Evolutionary conservation across 208 protist genomes (phyloP).

Genomic region (Balamuthia mandrillaris): DNA sequence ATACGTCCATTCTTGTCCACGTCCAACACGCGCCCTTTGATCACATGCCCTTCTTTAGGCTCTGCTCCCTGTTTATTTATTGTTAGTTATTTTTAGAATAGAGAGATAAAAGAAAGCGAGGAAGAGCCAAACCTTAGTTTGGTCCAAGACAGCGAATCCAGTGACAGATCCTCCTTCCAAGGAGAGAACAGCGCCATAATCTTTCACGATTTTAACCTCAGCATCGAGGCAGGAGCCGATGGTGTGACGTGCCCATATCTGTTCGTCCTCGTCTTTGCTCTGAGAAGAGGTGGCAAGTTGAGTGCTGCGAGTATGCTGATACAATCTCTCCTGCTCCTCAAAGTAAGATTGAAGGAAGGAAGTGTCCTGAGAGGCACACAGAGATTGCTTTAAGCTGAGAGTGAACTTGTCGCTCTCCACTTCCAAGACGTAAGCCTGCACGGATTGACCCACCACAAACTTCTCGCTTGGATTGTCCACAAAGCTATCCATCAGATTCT

Average conservation of each 20-base stretch:
- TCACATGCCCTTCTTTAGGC: not conserved
- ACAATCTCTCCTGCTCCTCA: constrained; percentile 10
- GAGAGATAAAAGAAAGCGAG: no score
- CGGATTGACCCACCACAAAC: constrained; percentile 14
- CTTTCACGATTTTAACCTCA: constrained; percentile 33
- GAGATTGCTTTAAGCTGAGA: constrained; percentile 22
- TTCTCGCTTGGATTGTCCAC: constrained; percentile 6
- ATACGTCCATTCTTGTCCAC: constrained; percentile 29
- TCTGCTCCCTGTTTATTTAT: not conserved
- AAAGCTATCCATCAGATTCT: constrained; percentile 6
- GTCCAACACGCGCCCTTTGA: constrained; percentile 30
- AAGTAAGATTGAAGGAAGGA: constrained; percentile 41
- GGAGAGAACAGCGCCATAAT: constrained; percentile 27
- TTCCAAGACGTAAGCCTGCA: constrained; percentile 2
- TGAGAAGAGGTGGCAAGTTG: not conserved
- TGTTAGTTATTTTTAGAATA: not conserved
- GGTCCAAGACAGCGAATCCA: constrained; percentile 35
- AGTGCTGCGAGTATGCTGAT: constrained; percentile 12
- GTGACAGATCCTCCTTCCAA: constrained; percentile 3
- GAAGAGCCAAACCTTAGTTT: not conserved
- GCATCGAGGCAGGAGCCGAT: constrained; percentile 13
- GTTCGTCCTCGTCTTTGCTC: constrained; percentile 15
- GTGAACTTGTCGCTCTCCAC: constrained; percentile 22
- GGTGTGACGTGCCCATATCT: not conserved
- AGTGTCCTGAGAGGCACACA: constrained; percentile 22